Base-by-base conservation (phyloP, 1,284 basidiomycete species). In the Trametes polyzona region DNA sequence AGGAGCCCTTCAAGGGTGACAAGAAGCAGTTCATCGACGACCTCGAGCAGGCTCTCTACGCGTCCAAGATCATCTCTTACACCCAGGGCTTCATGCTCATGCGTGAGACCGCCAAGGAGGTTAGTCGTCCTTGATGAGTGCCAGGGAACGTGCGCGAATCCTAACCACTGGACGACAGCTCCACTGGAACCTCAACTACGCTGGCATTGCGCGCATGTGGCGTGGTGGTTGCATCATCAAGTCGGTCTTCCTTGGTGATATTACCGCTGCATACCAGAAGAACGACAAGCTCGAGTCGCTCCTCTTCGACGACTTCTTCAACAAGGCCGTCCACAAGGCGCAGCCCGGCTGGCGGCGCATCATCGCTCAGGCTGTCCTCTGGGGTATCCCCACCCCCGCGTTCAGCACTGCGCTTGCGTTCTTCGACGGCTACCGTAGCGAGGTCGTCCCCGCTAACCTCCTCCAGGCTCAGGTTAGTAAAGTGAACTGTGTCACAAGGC, bases 21-120 rank as follows among this genome's bases (percentile, higher is more conserved):
- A 98, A 98, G 86, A 84, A 96, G 76, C 92, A 96, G 74, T 99
- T 99, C 82, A 96, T 99, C 74, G 93, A 95, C 69, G 95, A 99
- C 76, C 91, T 99, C 64, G 96, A 99, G 80, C 97, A 99, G 77
- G 96, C 96, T 51, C 85, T 99, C 61, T 99, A 99, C 78, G 97
- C 96, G 46, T 97, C 95, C 70, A 99, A 99, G 87, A 96, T 99
- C 76, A 95, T 97, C 69, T 97, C 95, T 36, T 97, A 99, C 83
- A 94, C 96, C 23, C 97, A 99, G 80, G 97, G 97, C 67, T 99
- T 99, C 83, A 97, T 99, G 89, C 86, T 99, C 70, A 98, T 99
- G 96, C 87, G 97, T 68, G 92, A 98, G 79, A 96, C 96, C 52
- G 96, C 96, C 53, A 92, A 94, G 76, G 95, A 96, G 83, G 94